Evolutionary conservation across 148 eudicot genomes (phyloP), one percentile per base, ranked within the genome.

Genomic region (Linanthus parryae): DNA sequence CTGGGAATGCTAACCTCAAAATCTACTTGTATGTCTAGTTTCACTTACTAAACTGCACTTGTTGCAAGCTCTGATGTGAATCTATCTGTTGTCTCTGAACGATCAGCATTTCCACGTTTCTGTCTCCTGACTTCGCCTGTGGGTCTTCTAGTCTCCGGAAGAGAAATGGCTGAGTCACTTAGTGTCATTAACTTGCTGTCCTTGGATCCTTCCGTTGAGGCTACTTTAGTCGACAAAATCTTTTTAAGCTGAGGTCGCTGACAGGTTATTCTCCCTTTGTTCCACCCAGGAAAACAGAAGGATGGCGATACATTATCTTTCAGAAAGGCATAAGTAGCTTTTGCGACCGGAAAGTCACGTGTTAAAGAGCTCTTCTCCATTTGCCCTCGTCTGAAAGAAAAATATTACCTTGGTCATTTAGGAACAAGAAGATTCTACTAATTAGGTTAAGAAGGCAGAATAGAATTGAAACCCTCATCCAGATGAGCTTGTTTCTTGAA

Each of bases 261-360:
- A 67, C 94, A 83, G 57, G 71, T 65, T 24, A 91, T 78, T 58
- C 98, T 76, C 17, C 98, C 95, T 61, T 81, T 86, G 67, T 79
- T 91, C 98, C 98, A 91, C 50, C 74, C 84, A 37, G 95, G 84
- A 52, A 76, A 74, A 65, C 71, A 39, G 70, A 86, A 91, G 19
- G 80, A 77, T 4, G 94, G 59, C 40, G 95, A 80, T 31, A 81
- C 58, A 44, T 61, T 64, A 17, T 83, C 89, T 60, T 75, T 67
- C 30, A 91, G 71, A 65, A 91, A 84, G 13, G 84, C 65, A 62
- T 70, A 70, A 33, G 80, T 80, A 24, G 73, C 75, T 72, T 83
- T 86, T 50, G 92, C 82, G 27, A 83, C 70, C 7, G 98, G 98
- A 27, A 77, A 76, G 35, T 86, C 84, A 36, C 78, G 70, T 53